phyloP scores from a whole-genome alignment of 1,139 yeast genomes.

The Magnusiomyces suaveolens region DNA sequence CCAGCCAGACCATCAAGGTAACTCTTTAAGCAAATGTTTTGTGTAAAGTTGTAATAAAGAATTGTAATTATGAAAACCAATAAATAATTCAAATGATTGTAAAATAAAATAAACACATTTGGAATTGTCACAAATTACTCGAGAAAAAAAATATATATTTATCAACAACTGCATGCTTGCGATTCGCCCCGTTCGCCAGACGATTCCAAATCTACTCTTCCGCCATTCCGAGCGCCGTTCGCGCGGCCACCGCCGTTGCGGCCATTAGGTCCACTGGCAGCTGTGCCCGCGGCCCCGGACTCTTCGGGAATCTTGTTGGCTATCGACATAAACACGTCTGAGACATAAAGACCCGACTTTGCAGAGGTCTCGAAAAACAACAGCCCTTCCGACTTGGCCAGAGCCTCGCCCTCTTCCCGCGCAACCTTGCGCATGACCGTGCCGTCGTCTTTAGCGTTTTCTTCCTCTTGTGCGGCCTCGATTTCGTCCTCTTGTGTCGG shows the following conservation, averaged over 20 bases:
- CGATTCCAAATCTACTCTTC: slow-evolving; percentile 12
- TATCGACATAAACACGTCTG: slow-evolving; percentile 82
- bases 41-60: not conserved
- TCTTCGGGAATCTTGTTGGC: slow-evolving; percentile 71
- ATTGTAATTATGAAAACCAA: not conserved
- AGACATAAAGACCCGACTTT: slow-evolving; percentile 82
- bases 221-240: slow-evolving; percentile 6
- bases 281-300: slow-evolving; percentile 3
- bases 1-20: slow-evolving; percentile 44
- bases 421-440: slow-evolving; percentile 65
- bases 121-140: not conserved
- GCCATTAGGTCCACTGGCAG: slow-evolving; percentile 5
- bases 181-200: slow-evolving; percentile 1
- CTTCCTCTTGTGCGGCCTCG: slow-evolving; percentile 32
- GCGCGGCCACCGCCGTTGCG: slow-evolving; percentile 4
- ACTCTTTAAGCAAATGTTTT: not conserved
- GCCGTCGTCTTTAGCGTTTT: slow-evolving; percentile 17
- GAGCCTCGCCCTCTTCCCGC: slow-evolving; percentile 69
- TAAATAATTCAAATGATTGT: not conserved
- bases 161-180: slow-evolving; percentile 6
- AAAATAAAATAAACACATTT: not conserved
- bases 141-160: not conserved
- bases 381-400: slow-evolving; percentile 77
- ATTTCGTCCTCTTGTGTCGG: slow-evolving; percentile 11
- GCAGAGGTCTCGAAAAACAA: slow-evolving; percentile 94